Conservation (phyloP, 176 grass and related monocot species). For the Oryza nivara region DNA sequence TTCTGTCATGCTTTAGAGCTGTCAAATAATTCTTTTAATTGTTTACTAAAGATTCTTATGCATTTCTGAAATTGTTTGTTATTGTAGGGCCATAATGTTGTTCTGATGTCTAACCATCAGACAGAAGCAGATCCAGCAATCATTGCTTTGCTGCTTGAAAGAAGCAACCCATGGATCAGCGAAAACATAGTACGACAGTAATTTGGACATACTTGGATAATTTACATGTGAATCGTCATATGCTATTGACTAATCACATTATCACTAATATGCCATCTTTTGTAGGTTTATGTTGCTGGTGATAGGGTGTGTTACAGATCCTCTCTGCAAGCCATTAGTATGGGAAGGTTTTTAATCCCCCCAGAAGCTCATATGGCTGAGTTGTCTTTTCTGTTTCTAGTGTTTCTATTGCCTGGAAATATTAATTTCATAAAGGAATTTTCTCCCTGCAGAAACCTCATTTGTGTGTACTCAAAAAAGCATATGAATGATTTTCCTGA, state of each 20-base stretch:
- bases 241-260: slow-evolving; percentile 13
- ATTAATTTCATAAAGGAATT: slow-evolving; percentile 35
- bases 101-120: slow-evolving; percentile 99
- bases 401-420: slow-evolving; percentile 18
- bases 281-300: slow-evolving; percentile 91
- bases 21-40: neutral
- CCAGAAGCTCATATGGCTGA: neutral
- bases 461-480: slow-evolving; percentile 98
- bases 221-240: slow-evolving; percentile 35
- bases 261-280: slow-evolving; percentile 23
- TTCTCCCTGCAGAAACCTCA: slow-evolving; percentile 78
- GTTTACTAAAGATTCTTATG: slow-evolving; percentile 11
- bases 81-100: slow-evolving; percentile 93
- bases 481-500: slow-evolving; percentile 96
- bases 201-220: slow-evolving; percentile 33
- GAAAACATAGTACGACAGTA: slow-evolving; percentile 79
- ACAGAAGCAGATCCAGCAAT: slow-evolving; percentile 94
- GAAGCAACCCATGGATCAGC: slow-evolving; percentile 66
- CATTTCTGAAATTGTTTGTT: slow-evolving; percentile 23
- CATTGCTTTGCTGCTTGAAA: slow-evolving; percentile 84
- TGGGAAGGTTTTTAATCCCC: slow-evolving; percentile 79
- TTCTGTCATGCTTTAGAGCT: neutral
- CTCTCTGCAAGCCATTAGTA: slow-evolving; percentile 97
- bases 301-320: slow-evolving; percentile 93
- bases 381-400: slow-evolving; percentile 21